Evolutionary conservation across 495 filamentous ascomycete species (phyloP).

Genomic region (Lasiosphaeriaceae sp.): DNA sequence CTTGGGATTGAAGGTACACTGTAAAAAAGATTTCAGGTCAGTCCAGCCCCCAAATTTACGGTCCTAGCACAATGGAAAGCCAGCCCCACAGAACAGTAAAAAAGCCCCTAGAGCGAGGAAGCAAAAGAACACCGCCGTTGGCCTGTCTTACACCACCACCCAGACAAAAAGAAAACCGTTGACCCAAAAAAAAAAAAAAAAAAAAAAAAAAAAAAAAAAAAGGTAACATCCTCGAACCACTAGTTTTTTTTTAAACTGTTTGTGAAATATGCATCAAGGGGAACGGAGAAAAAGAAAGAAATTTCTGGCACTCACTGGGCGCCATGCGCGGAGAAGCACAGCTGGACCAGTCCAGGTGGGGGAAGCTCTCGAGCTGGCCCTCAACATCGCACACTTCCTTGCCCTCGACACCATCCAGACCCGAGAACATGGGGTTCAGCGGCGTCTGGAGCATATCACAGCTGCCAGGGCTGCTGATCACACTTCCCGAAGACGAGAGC

Average conservation of each 20-base stretch:
- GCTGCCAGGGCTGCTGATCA: constrained; percentile 81
- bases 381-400: constrained; percentile 75
- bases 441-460: constrained; percentile 78
- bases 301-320: constrained; percentile 67
- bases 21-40: constrained; percentile 35
- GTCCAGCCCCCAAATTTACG: constrained; percentile 24
- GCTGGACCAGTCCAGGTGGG: constrained; percentile 70
- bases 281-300: constrained; percentile 13
- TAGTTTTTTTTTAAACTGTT: not conserved
- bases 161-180: not conserved
- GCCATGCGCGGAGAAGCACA: constrained; percentile 82
- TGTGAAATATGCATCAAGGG: constrained; percentile 10
- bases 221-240: too few species aligned
- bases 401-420: constrained; percentile 68
- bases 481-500: constrained; percentile 76
- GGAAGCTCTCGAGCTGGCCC: constrained; percentile 69
- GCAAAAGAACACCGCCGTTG: not conserved
- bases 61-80: constrained; percentile 9
- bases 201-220: too few species aligned
- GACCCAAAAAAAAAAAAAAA: not conserved
- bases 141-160: not conserved
- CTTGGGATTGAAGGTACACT: constrained; percentile 79
- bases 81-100: constrained; percentile 19
- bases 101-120: not conserved
- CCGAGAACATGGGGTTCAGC: constrained; percentile 72